Evolutionary conservation across 2,329 filamentous ascomycete genomes (phyloP), one percentile per base, ranked within the genome.

Genomic region (Albifimbria verrucaria): DNA sequence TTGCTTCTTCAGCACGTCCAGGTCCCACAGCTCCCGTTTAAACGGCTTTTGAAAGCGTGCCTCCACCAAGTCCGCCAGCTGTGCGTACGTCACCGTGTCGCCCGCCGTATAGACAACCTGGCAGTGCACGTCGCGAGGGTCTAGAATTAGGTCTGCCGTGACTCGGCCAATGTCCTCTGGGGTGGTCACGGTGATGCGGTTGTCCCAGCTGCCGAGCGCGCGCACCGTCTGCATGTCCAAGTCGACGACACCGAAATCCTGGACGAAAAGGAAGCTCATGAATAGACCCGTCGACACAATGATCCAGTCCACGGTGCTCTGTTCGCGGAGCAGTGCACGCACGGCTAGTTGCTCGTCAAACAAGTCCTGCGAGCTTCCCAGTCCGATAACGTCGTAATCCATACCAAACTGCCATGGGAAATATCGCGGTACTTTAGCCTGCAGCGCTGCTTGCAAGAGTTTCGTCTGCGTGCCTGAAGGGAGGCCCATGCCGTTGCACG

Each of bases 371-470:
- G 80, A 72, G 23, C 79, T 82, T 0, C 80, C 79, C 0, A 71
- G 65, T 0, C 85, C 84, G 17, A 89, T 81, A 24, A 72, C 64
- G 52, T 90, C 86, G 67, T 90, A 90, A 63, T 90, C 84, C 22
- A 89, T 81, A 1, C 87, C 87, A 64, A 86, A 90, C 65, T 90
- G 87, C 87, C 87, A 90, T 0, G 87, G 87, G 18, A 90, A 77
- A 62, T 79, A 90, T 1, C 80, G 71, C 15, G 68, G 58, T 0
- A 79, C 76, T 0, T 71, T 67, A 0, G 80, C 83, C 11, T 68
- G 65, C 0, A 89, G 67, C 0, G 77, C 80, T 0, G 86, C 85
- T 11, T 72, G 62, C 0, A 80, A 68, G 18, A 89, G 69, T 59
- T 86, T 87, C 1, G 75, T 56, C 62, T 89, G 80, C 0, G 77